Percentiles rank a stretch among this genome's conserved stretches.
These are phyloP conservation scores for Hyphodiscus hymeniophilus DNA, from an alignment of 495 filamentous ascomycete species.

Conservation along the genomic window DNA sequence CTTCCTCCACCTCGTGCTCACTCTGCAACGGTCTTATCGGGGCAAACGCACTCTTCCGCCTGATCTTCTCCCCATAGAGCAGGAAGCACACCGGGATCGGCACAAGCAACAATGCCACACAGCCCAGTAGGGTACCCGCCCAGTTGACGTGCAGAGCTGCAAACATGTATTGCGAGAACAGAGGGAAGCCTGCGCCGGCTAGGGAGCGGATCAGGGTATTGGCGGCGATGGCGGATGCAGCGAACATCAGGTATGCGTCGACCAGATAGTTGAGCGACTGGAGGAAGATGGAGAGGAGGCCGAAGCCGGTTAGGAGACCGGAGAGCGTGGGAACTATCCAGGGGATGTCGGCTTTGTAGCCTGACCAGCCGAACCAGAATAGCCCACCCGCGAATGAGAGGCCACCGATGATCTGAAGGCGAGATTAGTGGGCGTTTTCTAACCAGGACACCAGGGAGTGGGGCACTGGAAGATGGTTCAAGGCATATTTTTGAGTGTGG, in stretches of 20 bases:
- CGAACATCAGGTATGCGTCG: slow-evolving; percentile 83
- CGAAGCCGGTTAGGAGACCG: slow-evolving; percentile 50
- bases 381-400: slow-evolving; percentile 65
- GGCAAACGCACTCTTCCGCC: slow-evolving; percentile 59
- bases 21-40: slow-evolving; percentile 35
- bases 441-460: too few relatives aligned
- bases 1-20: slow-evolving; percentile 12
- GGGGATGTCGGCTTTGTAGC: slow-evolving; percentile 53
- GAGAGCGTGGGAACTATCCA: slow-evolving; percentile 79
- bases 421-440: too few relatives aligned
- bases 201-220: slow-evolving; percentile 83
- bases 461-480: too few relatives aligned
- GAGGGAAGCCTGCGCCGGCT: slow-evolving; percentile 69
- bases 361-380: slow-evolving; percentile 87
- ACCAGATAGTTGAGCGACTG: slow-evolving; percentile 82
- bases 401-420: slow-evolving; percentile 53
- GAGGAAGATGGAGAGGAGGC: slow-evolving; percentile 73
- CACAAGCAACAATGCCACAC: slow-evolving; percentile 56
- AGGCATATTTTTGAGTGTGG: too few relatives aligned
- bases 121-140: slow-evolving; percentile 70
- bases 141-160: slow-evolving; percentile 67
- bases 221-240: slow-evolving; percentile 79
- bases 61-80: slow-evolving; percentile 53
- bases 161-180: slow-evolving; percentile 81
- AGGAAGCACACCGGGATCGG: slow-evolving; percentile 69